Evolutionary conservation across 2,329 filamentous ascomycete species (phyloP), one percentile per base, ranked within the genome.

Genomic region (Aspergillus thermomutatus): DNA sequence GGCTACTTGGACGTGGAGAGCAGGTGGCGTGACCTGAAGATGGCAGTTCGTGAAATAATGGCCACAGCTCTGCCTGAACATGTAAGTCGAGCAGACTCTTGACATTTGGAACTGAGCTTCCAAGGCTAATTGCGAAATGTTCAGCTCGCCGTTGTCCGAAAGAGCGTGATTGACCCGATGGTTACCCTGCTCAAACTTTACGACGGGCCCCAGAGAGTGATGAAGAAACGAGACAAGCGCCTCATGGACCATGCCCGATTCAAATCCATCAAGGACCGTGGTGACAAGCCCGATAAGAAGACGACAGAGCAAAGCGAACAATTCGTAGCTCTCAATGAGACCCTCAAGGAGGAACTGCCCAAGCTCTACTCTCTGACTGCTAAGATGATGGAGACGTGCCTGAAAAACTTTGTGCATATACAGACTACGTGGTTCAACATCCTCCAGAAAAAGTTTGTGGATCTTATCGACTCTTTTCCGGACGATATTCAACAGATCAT

Each of bases 171-270:
- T 60, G 88, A 92, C 63, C 93, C 91, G 1, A 91, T 95, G 72
- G 83, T 90, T 64, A 83, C 84, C 48, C 82, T 92, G 28, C 89
- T 94, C 70, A 87, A 89, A 67, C 82, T 91, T 8, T 92, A 96
- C 67, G 87, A 89, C 53, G 89, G 90, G 37, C 92, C 93, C 1
- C 90, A 92, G 50, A 84, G 92, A 57, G 88, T 94, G 3, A 96
- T 97, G 85, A 90, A 92, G 70, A 96, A 97, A 77, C 89, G 94
- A 25, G 88, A 92, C 65, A 97, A 97, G 79, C 88, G 91, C n/a
- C 84, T 95, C 14, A 79, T 93, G 17, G 92, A 97, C 69, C 97
- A 90, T 72, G 91, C 93, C 62, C 89, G 89, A 64, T 91, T 85
- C 64, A 87, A 90, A 67, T 85, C 89, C 64, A 82, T 92, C 57